Evolutionary conservation across 139 green algal species (phyloP), one percentile per base, ranked within the genome.

Genomic region (Chlamydomonas schloesseri): DNA sequence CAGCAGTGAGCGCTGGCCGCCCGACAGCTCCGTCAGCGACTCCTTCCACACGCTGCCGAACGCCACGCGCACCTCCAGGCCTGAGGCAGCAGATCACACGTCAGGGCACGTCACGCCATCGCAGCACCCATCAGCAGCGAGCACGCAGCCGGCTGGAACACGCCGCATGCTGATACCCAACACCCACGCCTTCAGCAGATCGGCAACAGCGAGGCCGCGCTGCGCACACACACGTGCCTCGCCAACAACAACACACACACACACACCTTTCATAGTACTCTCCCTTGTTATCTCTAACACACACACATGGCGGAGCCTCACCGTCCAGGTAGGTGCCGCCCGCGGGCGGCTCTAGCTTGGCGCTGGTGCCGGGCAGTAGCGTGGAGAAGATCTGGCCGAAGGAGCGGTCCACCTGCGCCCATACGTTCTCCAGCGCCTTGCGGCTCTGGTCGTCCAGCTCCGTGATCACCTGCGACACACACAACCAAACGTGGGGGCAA

Each of bases 11-110:
- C 97, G 95, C 92, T 99, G 98, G 1, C 98, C 98, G 18, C 98
- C 98, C 6, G 83, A 95, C 36, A 99, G 96, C 93, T 99, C 98
- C 36, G 96, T 98, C 47, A 99, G 93, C 17, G 89, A 96, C 89
- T 99, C 91, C 92, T 99, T 99, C 98, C 98, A 99, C 70, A 99
- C 96, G 21, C 90, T 94, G 50, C 97, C 97, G 91, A 99, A 99
- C 0, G 97, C 97, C 31, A 99, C 98, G 34, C 93, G 93, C 53
- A 99, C 96, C 89, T 99, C 95, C 80, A 99, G 90, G 17, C 97
- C 97, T 95, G 83, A 0, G 37, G 1, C 42, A 50, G 42, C n/a
- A n/a, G n/a, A n/a, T n/a, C n/a, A n/a, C n/a, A n/a, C n/a, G n/a
- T n/a, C n/a, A n/a, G n/a, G n/a, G n/a, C n/a, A n/a, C n/a, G n/a